Conservation (phyloP, 371 early-diverging fungal species). For the Basidiobolus meristosporus region DNA sequence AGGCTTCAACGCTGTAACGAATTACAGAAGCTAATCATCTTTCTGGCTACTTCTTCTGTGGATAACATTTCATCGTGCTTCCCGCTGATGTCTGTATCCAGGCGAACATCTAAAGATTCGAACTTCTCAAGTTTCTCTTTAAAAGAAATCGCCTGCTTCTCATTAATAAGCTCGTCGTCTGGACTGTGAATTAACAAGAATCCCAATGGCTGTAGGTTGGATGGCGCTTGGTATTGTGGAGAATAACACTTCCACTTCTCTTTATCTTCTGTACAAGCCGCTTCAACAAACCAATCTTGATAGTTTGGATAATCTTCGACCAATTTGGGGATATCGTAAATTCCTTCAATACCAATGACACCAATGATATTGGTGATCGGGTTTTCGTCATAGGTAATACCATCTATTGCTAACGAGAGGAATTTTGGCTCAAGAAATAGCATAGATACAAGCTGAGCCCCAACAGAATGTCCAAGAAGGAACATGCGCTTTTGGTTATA, state of each 20-base stretch:
- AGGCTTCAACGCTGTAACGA: too few relatives aligned
- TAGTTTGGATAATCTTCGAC: slow-evolving; percentile 40
- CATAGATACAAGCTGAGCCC: slow-evolving; percentile 46
- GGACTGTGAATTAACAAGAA: slow-evolving; percentile 40
- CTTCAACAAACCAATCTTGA: slow-evolving; percentile 25
- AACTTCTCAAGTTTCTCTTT: neutral
- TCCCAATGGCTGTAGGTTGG: slow-evolving; percentile 8
- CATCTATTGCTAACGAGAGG: slow-evolving; percentile 7
- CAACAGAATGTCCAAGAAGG: slow-evolving; percentile 69
- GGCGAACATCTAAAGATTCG: neutral
- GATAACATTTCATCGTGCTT: neutral
- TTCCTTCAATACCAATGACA: slow-evolving; percentile 55
- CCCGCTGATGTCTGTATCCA: neutral
- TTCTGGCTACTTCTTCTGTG: too few relatives aligned
- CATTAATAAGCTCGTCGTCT: slow-evolving; percentile 41
- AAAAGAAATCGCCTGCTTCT: slow-evolving; percentile 30
- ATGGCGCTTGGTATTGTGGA: neutral
- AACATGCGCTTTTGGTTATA: slow-evolving; percentile 17
- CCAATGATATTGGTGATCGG: slow-evolving; percentile 18
- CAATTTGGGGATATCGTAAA: slow-evolving; percentile 50
- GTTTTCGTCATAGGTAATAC: slow-evolving; percentile 3
- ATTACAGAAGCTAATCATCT: too few relatives aligned
- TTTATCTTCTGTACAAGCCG: slow-evolving; percentile 4
- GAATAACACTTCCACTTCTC: slow-evolving; percentile 1
- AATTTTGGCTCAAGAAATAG: slow-evolving; percentile 27